Evolutionary conservation across 148 eudicot species (phyloP), one percentile per base, ranked within the genome.

Genomic region (Fagopyrum tataricum): DNA sequence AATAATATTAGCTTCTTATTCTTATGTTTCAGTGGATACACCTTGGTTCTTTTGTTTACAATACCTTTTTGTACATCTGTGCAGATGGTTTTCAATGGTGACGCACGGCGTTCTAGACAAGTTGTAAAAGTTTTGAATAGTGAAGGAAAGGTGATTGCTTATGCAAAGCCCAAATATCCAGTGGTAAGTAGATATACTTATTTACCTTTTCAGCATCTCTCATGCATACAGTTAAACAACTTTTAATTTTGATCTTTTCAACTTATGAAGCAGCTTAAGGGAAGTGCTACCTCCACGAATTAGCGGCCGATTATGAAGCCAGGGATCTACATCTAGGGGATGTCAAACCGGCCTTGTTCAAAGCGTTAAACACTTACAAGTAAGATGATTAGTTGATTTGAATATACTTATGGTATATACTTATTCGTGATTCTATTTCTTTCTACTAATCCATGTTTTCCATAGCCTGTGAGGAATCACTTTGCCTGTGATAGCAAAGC

Each of bases 211-310:
- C n/a, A n/a, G n/a, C n/a, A n/a, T n/a, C 20, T 39, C 31, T 23
- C 37, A 17, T 42, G 21, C 7, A 41, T 69, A 69, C 9, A 23
- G 72, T 42, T 44, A 42, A 42, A 40, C 6, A 41, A 26, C 26
- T 31, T 64, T 5, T 39, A 44, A 17, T 13, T 40, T 14, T 72
- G n/a, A 49, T 55, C 9, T 41, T 62, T 13, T 78, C 71, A 12
- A 71, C 18, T 44, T 72, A 14, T 71, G 59, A 72, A 72, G 72
- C 93, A 94, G 96, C 71, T 91, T 20, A 91, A 85, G 86, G 86
- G 93, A 55, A 90, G 93, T 73, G 97, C 91, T 59, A 88, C 98
- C 7, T 94, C 98, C 61, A 87, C 98, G n/a, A n/a, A n/a, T n/a
- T n/a, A n/a, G n/a, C n/a, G n/a, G n/a, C n/a, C n/a, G n/a, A n/a